Percentiles rank a stretch among this genome's conserved stretches.
Conservation (phyloP, 257 asterid species). For the Lycium ferocissimum region DNA sequence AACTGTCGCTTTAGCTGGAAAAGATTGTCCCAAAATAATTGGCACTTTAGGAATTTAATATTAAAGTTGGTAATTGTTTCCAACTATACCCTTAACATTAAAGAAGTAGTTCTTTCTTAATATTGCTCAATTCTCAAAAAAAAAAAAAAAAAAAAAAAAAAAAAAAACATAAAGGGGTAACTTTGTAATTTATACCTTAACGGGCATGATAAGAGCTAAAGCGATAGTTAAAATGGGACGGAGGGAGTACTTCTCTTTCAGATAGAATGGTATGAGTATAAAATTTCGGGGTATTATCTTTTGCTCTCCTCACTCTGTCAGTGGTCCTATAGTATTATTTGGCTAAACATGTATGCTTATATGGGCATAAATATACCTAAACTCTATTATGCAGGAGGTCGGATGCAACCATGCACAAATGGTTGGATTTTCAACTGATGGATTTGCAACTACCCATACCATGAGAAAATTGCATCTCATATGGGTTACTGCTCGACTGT, state of each 20-base stretch:
- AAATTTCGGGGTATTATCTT: not conserved
- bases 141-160: no score
- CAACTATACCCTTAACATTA: no score
- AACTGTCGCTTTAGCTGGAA: no score
- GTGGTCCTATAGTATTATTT: not conserved
- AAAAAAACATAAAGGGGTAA: no score
- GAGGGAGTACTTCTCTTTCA: not conserved
- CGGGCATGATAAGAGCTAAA: no score
- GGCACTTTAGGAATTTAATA: no score
- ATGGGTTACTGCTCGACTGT: constrained; percentile 99
- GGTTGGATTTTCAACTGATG: constrained; percentile 95
- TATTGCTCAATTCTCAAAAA: no score
- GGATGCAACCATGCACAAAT: constrained; percentile 97
- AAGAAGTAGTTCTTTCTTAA: no score
- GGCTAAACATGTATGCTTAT: not conserved
- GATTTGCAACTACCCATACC: constrained; percentile 85
- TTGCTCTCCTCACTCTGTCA: not conserved
- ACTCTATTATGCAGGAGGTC: constrained; percentile 67
- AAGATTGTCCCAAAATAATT: no score
- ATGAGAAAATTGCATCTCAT: constrained; percentile 90
- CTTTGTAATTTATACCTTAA: no score
- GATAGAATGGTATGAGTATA: not conserved
- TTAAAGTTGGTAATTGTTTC: no score
- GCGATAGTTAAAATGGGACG: no score
- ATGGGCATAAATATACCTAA: not conserved